Conservation (phyloP, 805 yeast species). For the Saccharomycopsis selenospora region DNA sequence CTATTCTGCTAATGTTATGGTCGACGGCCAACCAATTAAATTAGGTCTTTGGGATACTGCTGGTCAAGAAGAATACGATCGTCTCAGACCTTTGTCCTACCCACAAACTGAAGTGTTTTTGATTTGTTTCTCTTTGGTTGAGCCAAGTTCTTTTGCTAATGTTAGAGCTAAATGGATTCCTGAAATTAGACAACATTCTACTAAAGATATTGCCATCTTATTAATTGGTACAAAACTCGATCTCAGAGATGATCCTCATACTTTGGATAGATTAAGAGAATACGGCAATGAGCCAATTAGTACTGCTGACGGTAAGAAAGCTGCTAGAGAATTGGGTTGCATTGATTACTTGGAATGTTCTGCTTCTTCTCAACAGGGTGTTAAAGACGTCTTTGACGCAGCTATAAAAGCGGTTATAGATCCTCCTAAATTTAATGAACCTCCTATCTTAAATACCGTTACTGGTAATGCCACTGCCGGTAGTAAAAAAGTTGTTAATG, state of each 20-base stretch:
- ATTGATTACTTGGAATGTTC: slow-evolving; percentile 79
- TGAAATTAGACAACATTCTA: slow-evolving; percentile 79
- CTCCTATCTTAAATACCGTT: slow-evolving; percentile 12
- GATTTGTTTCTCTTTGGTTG: slow-evolving; percentile 78
- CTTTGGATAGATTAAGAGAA: slow-evolving; percentile 55
- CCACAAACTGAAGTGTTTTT: slow-evolving; percentile 89
- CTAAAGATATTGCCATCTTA: slow-evolving; percentile 57
- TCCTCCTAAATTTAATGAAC: slow-evolving; percentile 33
- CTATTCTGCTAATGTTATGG: slow-evolving; percentile 79
- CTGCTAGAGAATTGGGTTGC: slow-evolving; percentile 68
- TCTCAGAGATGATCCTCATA: slow-evolving; percentile 72
- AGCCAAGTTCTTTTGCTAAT: slow-evolving; percentile 73
- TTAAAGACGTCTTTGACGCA: slow-evolving; percentile 74
- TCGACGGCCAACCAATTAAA: slow-evolving; percentile 74
- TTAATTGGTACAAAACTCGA: slow-evolving; percentile 88
- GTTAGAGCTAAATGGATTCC: slow-evolving; percentile 81
- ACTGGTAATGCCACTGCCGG: slow-evolving; percentile 5
- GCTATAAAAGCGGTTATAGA: slow-evolving; percentile 67
- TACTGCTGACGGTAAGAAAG: slow-evolving; percentile 50
- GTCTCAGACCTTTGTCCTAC: slow-evolving; percentile 81
- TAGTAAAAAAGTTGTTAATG: background rate
- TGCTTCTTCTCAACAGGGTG: slow-evolving; percentile 83
- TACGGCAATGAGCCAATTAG: slow-evolving; percentile 57
- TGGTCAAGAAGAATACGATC: slow-evolving; percentile 88
- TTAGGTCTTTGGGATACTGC: slow-evolving; percentile 95